A percentile compares a stretch with the other conserved stretches of the same genome.
phyloP scores from a whole-genome alignment of 805 yeast species.

The Zygosaccharomyces siamensis region DNA sequence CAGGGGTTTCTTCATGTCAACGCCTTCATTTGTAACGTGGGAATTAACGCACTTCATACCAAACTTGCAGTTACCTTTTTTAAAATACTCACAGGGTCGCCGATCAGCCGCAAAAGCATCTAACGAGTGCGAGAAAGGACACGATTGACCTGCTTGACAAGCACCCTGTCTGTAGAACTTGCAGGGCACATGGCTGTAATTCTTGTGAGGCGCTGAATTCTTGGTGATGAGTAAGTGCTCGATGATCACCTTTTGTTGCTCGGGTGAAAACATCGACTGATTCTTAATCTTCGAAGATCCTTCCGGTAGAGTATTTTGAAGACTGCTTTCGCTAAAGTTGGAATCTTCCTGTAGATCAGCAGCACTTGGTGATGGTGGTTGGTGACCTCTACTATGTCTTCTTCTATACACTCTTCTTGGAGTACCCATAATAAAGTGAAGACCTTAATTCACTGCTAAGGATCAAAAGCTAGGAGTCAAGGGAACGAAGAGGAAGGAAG shows the following conservation, averaged over 20 bases:
- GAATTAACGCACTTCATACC: slow-evolving; percentile 93
- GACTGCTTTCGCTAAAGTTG: not conserved
- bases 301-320: not conserved
- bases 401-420: slow-evolving; percentile 6
- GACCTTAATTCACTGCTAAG: not conserved
- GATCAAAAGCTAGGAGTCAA: not conserved
- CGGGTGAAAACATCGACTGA: slow-evolving; percentile 18
- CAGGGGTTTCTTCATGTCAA: slow-evolving; percentile 55
- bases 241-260: slow-evolving; percentile 26
- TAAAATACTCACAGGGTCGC: slow-evolving; percentile 78
- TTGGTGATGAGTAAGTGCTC: slow-evolving; percentile 30
- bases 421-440: slow-evolving; percentile 3
- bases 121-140: slow-evolving; percentile 83
- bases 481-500: not conserved
- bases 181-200: slow-evolving; percentile 83
- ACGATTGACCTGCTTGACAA: slow-evolving; percentile 89
- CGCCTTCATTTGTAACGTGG: slow-evolving; percentile 84
- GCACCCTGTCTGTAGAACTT: slow-evolving; percentile 88
- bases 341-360: not conserved
- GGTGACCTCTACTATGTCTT: slow-evolving; percentile 1
- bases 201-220: slow-evolving; percentile 21
- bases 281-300: not conserved
- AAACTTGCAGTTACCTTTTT: slow-evolving; percentile 94
- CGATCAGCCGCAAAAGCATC: slow-evolving; percentile 46
- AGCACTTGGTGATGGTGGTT: not conserved